Percentiles rank a stretch among this genome's conserved stretches.
phyloP scores from a whole-genome alignment of 202 grass and related monocot species.

The Sporobolus alterniflorus region DNA sequence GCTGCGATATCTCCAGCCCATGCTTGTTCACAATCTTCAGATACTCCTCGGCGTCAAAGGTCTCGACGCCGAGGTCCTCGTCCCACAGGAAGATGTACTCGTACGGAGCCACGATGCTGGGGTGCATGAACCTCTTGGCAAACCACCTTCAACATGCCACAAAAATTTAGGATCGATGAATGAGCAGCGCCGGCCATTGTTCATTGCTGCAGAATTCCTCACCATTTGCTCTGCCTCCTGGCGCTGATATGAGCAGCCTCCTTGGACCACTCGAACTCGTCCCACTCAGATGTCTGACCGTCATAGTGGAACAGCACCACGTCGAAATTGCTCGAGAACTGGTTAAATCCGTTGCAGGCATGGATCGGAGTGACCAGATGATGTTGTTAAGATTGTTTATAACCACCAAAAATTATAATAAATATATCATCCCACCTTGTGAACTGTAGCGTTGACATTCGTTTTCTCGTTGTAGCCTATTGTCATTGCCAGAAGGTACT shows the following conservation, averaged over 20 bases:
- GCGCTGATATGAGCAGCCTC: conserved; percentile 65
- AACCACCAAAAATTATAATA: too few relatives aligned
- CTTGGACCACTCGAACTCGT: conserved; percentile 74
- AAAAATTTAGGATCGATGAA: not conserved
- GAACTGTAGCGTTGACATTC: conserved; percentile 45
- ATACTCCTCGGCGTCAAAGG: conserved; percentile 70
- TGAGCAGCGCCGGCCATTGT: not conserved
- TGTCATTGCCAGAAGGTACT: conserved; percentile 51
- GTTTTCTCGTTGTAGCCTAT: conserved; percentile 46
- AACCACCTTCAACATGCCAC: conserved; percentile 62
- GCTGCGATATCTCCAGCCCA: conserved; percentile 61
- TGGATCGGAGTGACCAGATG: too few relatives aligned
- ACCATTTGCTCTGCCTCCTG: conserved; percentile 81
- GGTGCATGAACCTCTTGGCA: conserved; percentile 86
- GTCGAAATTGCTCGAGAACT: conserved; percentile 69
- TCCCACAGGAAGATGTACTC: conserved; percentile 93
- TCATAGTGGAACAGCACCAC: conserved; percentile 92
- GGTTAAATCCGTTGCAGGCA: not conserved
- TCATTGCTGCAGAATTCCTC: not conserved
- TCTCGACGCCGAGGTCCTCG: conserved; percentile 68
- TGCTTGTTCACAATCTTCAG: conserved; percentile 53
- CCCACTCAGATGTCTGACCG: conserved; percentile 59
- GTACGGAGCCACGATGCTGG: conserved; percentile 62
- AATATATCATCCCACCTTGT: not conserved
- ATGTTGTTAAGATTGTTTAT: too few relatives aligned